phyloP scores from a whole-genome alignment of 495 filamentous ascomycete species.

The Lasiosphaeriaceae sp. region DNA sequence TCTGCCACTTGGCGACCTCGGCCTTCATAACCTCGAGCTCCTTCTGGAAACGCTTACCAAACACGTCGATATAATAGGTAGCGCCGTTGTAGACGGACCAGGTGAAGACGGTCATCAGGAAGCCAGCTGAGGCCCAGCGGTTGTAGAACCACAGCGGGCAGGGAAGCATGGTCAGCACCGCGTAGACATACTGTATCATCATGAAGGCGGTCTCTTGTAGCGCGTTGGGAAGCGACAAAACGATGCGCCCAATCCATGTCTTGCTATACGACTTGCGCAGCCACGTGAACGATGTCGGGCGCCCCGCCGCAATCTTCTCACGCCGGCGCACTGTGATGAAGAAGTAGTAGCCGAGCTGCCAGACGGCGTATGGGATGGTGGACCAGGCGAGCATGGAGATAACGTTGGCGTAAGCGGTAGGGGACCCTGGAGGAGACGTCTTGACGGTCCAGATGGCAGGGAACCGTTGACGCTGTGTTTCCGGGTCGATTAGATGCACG shows the following conservation, averaged over 20 bases:
- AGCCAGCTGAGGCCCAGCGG: conserved; percentile 70
- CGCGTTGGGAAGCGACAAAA: conserved; percentile 67
- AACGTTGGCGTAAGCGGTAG: conserved; percentile 72
- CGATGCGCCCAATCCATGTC: conserved; percentile 79
- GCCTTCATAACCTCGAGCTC: conserved; percentile 86
- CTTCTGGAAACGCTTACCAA: conserved; percentile 93
- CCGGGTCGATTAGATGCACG: conserved; percentile 71
- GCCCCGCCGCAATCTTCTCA: conserved; percentile 92
- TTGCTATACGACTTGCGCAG: conserved; percentile 84
- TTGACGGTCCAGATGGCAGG: conserved; percentile 84
- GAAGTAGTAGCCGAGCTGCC: conserved; percentile 89
- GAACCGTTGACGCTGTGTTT: conserved; percentile 65
- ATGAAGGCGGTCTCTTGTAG: conserved; percentile 92
- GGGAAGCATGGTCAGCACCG: conserved; percentile 86
- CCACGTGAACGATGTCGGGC: conserved; percentile 97
- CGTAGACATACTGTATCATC: conserved; percentile 90
- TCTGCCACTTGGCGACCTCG: conserved; percentile 89
- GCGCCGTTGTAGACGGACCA: conserved; percentile 96
- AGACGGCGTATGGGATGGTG: conserved; percentile 83
- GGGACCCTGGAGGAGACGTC: conserved; percentile 62
- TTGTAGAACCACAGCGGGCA: conserved; percentile 95
- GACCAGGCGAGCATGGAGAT: conserved; percentile 89
- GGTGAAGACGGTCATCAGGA: conserved; percentile 73
- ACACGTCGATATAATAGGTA: conserved; percentile 96
- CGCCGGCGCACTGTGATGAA: conserved; percentile 88